A percentile compares a stretch with the other conserved stretches of the same genome.
Conservation (phyloP, 2,329 filamentous ascomycete species). For the Penicillium verrucosum region DNA sequence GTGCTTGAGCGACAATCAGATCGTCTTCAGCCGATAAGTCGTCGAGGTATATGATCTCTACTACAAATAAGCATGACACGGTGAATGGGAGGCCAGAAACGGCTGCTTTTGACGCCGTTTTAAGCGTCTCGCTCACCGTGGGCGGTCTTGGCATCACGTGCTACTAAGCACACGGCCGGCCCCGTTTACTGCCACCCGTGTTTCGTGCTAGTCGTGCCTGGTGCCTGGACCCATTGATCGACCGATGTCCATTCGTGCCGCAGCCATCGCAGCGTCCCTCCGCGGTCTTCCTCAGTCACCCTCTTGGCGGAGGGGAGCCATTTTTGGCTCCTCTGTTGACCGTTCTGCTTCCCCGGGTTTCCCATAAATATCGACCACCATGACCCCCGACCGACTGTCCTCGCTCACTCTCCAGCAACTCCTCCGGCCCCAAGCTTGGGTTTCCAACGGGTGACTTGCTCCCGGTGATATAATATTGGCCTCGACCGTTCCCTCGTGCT, state of each 20-base stretch:
- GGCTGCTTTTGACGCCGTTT: constrained; percentile 18
- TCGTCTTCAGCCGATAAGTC: too few species aligned
- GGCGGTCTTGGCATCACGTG: constrained; percentile 12
- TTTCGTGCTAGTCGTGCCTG: constrained; percentile 8
- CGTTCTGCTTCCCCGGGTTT: constrained; percentile 15
- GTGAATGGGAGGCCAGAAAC: constrained; percentile 20
- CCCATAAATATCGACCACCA: too few species aligned
- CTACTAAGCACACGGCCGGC: constrained; percentile 2
- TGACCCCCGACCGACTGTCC: constrained; percentile 2
- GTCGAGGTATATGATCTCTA: too few species aligned
- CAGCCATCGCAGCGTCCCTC: background rate
- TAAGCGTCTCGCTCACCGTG: constrained; percentile 13
- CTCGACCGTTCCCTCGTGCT: too few species aligned
- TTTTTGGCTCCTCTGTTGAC: background rate
- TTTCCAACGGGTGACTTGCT: too few species aligned
- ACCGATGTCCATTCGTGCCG: background rate
- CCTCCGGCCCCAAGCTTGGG: too few species aligned
- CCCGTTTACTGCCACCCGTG: constrained; percentile 2
- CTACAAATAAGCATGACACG: constrained; percentile 6
- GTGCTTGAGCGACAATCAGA: too few species aligned
- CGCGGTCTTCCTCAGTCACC: background rate
- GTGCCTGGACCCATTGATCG: constrained; percentile 8
- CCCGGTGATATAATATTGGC: too few species aligned
- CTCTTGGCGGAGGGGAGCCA: background rate
- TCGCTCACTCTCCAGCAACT: too few species aligned